phyloP scores from a whole-genome alignment of 305 asterid genomes.

The Fraxinus nigra region DNA sequence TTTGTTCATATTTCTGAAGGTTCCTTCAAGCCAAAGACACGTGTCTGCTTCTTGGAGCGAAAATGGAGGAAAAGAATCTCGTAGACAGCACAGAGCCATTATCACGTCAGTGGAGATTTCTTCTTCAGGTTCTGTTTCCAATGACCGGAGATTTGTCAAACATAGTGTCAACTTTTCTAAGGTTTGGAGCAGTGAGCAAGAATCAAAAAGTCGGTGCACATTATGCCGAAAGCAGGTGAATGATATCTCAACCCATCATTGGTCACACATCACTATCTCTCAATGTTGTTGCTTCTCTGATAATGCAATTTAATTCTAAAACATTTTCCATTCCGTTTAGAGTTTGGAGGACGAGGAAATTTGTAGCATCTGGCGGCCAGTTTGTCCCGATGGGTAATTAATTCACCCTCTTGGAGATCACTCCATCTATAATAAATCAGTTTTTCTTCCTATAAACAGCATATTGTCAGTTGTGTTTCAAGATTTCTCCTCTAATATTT shows the following conservation, averaged over 20 bases:
- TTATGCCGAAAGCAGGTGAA: conserved; percentile 79
- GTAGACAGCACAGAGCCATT: conserved; percentile 39
- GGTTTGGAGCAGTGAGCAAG: conserved; percentile 94
- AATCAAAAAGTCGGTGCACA: conserved; percentile 75
- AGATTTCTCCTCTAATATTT: background rate
- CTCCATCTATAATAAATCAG: background rate
- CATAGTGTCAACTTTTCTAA: conserved; percentile 73
- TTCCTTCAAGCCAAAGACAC: conserved; percentile 53
- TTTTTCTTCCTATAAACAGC: conserved; percentile 1
- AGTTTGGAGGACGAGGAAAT: conserved; percentile 49
- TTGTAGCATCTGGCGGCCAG: conserved; percentile 95
- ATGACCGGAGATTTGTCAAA: conserved; percentile 50
- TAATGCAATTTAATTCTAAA: conserved; percentile 15
- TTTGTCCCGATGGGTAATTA: conserved; percentile 83
- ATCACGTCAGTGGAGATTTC: conserved; percentile 51
- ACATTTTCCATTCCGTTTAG: conserved; percentile 33
- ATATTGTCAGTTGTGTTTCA: background rate
- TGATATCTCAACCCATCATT: conserved; percentile 7
- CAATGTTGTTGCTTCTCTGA: conserved; percentile 6
- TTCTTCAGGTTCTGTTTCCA: conserved; percentile 55
- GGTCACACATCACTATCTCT: background rate
- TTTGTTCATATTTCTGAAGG: conserved; percentile 33
- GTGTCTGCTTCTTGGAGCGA: conserved; percentile 38
- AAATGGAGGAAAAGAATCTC: conserved; percentile 45
- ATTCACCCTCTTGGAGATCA: conserved; percentile 4